Evolutionary conservation across 345 rosid genomes (phyloP).

Genomic region (Alliaria petiolata): DNA sequence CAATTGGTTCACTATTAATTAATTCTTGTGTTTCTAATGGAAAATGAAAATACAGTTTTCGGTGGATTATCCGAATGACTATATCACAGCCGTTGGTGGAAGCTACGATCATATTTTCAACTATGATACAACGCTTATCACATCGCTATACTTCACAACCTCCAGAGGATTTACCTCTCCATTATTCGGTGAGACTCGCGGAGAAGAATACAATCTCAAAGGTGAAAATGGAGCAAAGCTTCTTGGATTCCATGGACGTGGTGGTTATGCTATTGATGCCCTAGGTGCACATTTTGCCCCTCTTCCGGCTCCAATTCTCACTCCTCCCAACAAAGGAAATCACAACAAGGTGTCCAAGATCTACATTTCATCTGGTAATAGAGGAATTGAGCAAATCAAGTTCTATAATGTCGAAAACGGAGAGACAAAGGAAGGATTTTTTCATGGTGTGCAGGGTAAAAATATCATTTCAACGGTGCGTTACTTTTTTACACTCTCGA

Average conservation of each 20-base stretch:
- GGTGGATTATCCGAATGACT: conserved; percentile 30
- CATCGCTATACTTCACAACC: background rate
- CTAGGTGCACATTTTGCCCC: background rate
- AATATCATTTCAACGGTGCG: background rate
- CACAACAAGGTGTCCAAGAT: background rate
- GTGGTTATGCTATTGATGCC: too few relatives aligned
- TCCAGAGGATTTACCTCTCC: background rate
- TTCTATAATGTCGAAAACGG: conserved; percentile 9
- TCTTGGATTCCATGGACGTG: conserved; percentile 9
- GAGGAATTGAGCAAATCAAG: background rate
- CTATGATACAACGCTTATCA: background rate
- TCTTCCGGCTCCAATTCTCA: background rate
- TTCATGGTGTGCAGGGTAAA: conserved; percentile 1
- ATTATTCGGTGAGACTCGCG: background rate
- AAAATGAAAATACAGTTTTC: too few relatives aligned
- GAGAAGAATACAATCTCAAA: too few relatives aligned
- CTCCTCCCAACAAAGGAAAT: background rate
- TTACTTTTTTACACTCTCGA: background rate
- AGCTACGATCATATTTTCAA: background rate
- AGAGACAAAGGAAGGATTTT: background rate
- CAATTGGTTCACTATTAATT: background rate
- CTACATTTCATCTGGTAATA: background rate
- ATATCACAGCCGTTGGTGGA: conserved; percentile 26
- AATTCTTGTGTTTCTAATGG: too few relatives aligned
- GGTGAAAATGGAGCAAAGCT: background rate